Conservation (phyloP, 2,329 filamentous ascomycete species). For the Hirsutella rhossiliensis region DNA sequence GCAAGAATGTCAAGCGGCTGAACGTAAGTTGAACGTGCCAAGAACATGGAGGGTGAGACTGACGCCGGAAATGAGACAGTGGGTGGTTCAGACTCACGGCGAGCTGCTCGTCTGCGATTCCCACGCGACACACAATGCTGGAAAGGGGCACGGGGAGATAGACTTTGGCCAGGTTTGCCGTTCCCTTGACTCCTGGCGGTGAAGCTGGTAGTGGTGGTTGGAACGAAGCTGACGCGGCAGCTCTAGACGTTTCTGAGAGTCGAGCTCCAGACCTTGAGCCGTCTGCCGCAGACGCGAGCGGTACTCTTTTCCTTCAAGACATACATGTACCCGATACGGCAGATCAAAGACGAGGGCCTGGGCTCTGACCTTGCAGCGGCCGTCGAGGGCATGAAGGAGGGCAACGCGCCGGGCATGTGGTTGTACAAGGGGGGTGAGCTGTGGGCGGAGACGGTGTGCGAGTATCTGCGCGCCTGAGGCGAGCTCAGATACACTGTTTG, state of each 20-base stretch:
- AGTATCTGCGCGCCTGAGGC: conserved; percentile 26
- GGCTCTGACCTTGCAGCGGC: conserved; percentile 35
- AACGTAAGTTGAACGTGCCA: conserved; percentile 24
- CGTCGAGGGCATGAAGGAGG: conserved; percentile 36
- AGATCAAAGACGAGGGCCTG: conserved; percentile 36
- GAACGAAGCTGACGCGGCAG: background rate
- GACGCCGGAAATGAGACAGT: conserved; percentile 18
- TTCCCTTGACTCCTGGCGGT: too few species aligned
- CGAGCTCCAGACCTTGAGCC: conserved; percentile 39
- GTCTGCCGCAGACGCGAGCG: conserved; percentile 32
- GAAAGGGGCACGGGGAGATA: conserved; percentile 15
- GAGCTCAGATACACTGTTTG: too few species aligned
- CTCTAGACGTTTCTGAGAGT: conserved; percentile 27
- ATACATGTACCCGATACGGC: conserved; percentile 33
- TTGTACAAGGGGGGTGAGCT: conserved; percentile 35
- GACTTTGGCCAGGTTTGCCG: conserved; percentile 23
- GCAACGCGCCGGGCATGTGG: conserved; percentile 43
- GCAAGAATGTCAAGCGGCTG: conserved; percentile 34
- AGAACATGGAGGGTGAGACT: background rate
- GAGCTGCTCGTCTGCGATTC: conserved; percentile 26
- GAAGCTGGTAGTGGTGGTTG: background rate
- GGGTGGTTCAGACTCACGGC: conserved; percentile 32
- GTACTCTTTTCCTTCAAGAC: conserved; percentile 46
- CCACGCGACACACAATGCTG: conserved; percentile 9
- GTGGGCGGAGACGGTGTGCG: conserved; percentile 34